Conservation (phyloP, 805 yeast species). For the Myxozyma sirexii region DNA sequence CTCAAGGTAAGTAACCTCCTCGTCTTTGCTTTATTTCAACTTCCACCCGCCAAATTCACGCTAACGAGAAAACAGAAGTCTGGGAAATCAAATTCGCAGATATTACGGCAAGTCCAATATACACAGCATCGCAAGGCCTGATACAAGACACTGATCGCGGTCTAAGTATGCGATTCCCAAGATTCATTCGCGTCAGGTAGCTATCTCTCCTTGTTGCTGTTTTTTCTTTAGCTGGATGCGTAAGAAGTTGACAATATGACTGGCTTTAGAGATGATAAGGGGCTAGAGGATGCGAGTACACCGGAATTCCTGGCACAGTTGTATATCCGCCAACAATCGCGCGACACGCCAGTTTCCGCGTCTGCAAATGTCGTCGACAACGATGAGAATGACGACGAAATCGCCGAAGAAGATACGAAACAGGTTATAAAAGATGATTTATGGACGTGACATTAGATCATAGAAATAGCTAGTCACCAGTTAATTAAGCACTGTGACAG, state of each 20-base stretch:
- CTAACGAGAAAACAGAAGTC: conserved; percentile 25
- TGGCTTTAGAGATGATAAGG: conserved; percentile 29
- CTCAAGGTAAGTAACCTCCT: conserved; percentile 25
- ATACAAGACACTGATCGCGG: conserved; percentile 27
- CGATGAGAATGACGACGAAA: not conserved
- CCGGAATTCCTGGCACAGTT: conserved; percentile 32
- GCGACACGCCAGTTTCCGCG: not conserved
- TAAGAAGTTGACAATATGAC: too few relatives aligned
- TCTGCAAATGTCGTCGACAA: not conserved
- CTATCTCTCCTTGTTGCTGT: not conserved
- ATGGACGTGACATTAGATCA: not conserved
- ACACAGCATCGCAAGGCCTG: conserved; percentile 32
- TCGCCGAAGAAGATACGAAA: not conserved
- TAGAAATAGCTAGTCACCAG: too few relatives aligned
- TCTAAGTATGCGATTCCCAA: conserved; percentile 36
- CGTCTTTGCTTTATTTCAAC: not conserved
- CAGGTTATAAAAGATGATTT: not conserved
- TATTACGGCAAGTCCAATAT: conserved; percentile 35
- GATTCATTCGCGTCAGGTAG: conserved; percentile 32
- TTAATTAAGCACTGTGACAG: too few relatives aligned
- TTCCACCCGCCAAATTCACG: too few relatives aligned
- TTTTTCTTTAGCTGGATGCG: not conserved
- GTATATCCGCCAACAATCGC: conserved; percentile 23
- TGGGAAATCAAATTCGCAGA: conserved; percentile 38
- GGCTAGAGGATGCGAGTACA: conserved; percentile 35